A percentile compares a stretch with the other conserved stretches of the same genome.
Conservation (phyloP, 2,329 filamentous ascomycete species). For the Monosporascus sp. region DNA sequence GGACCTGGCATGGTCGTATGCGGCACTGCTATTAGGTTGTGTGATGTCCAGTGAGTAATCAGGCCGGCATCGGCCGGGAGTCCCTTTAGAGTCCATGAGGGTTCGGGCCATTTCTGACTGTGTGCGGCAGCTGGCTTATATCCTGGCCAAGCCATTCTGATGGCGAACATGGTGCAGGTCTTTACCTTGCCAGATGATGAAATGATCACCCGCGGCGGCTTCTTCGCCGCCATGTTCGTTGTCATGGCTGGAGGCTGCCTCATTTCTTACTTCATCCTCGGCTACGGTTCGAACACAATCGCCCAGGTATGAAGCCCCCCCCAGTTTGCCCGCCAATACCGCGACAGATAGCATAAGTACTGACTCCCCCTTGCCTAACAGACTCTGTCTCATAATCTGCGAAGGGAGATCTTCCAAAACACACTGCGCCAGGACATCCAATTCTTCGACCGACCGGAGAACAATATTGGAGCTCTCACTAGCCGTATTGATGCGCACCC, state of each 20-base stretch:
- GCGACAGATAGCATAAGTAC: too few relatives aligned
- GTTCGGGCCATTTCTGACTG: too few relatives aligned
- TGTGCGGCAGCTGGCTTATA: constrained; percentile 18
- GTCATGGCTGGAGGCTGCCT: constrained; percentile 30
- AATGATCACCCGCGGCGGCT: constrained; percentile 30
- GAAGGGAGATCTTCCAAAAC: constrained; percentile 22
- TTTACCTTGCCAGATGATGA: constrained; percentile 14
- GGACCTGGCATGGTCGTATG: constrained; percentile 1
- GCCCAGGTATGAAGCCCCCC: constrained; percentile 25
- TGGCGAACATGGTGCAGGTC: constrained; percentile 23
- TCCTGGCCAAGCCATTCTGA: constrained; percentile 27
- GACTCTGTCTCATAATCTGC: constrained; percentile 19
- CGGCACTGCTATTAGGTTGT: background rate
- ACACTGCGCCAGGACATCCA: constrained; percentile 36
- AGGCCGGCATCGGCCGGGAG: too few relatives aligned
- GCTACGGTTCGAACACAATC: constrained; percentile 22
- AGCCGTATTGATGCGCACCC: constrained; percentile 26
- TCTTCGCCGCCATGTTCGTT: constrained; percentile 35
- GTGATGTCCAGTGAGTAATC: background rate
- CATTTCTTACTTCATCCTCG: constrained; percentile 31
- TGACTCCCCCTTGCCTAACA: too few relatives aligned
- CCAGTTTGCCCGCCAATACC: too few relatives aligned
- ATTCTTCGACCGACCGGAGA: constrained; percentile 30
- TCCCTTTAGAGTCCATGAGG: too few relatives aligned
- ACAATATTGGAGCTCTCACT: constrained; percentile 29